Base-by-base conservation (phyloP, 768 basidiomycete species). In the Lactarius deliciosus region DNA sequence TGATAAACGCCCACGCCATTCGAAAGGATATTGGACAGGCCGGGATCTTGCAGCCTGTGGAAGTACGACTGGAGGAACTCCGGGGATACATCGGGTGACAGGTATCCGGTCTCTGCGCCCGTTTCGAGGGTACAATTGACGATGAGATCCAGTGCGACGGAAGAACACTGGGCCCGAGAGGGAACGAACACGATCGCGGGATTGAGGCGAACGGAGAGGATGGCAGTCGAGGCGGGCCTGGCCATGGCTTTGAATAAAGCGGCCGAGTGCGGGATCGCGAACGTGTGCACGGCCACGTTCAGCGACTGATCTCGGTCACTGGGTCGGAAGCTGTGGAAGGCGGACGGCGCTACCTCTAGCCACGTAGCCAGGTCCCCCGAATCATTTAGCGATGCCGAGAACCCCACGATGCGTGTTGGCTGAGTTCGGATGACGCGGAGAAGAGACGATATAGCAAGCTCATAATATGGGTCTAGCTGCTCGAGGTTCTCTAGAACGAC, bases 1-100 rank as follows among this genome's bases (percentile, higher is more conserved):
- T 95, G 88, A 77, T 88, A 92, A 69, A 98, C 84, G 11, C 93
- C 96, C 45, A 98, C 85, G 1, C 97, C 97, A 73, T 90, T 91
- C 25, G 87, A 82, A 54, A 96, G 77, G 54, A 88, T 87, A 73
- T 98, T 89, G 32, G 81, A 76, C 3, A 96, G 80, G 30, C 82
- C 77, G 18, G 72, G 69, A 72, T 96, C 90, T 62, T 83, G 82
- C 13, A 98, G 76, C 57, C 84, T 79, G 38, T 77, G 75, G 30
- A 89, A 77, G 72, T 83, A 81, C 55, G 83, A 79, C 72, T 90
- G 86, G 41, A 97, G 76, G 15, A 81, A 77, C 22, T 86, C 84
- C 13, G 79, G 72, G 20, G 83, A 76, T 41, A 83, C 75, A 5
- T 77, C 78, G 30, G 79, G 73, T 6, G 86, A 82, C 25, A 92